Base-by-base conservation (phyloP, 192 early-diverging fungal species). In the Coemansia sp. region DNA sequence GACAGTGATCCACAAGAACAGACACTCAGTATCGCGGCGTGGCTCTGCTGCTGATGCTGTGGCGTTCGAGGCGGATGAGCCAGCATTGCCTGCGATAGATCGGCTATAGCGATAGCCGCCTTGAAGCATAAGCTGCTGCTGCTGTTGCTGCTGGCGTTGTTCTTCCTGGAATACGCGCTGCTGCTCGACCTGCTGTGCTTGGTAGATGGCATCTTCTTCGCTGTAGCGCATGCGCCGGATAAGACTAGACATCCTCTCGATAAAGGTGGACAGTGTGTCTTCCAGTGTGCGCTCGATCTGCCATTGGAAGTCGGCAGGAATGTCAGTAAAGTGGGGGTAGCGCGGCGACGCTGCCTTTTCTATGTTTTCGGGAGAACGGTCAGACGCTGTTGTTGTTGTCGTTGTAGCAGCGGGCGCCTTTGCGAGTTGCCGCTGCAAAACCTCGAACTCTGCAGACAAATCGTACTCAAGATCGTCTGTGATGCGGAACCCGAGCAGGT, bases 1-100 rank as follows among this genome's bases (percentile, higher is more conserved):
- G 18, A 87, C 73, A 7, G 90, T 87, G 9, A 98, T 83, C 24
- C 94, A 76, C 10, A 80, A 72, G 38, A 96, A 89, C 18, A 97
- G 85, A 1, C 88, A 77, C 66, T 93, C 92, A 1, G 89, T 84
- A 63, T 89, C 86, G 61, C 85, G 87, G 2, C 85, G 75, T 63
- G 63, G 64, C 53, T 55, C 76, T 24, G 58, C 60, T 52, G 71
- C 66, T n/a, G 63, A 51, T 6, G 64, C 69, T 36, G 44, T 52
- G 7, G 60, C 43, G 15, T 43, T 44, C 2, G 55, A 38, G 9
- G 51, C 59, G 23, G 63, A 34, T 16, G 70, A 55, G 56, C 60
- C 41, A 64, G 57, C 8, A 16, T 30, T 65, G 34, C 55, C 64
- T 26, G 41, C 60, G 20, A 72, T 79, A 1, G 60, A 61, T 0